A percentile compares a stretch with the other conserved stretches of the same genome.
These are phyloP conservation scores for Cucumis hystrix DNA, from an alignment of 306 rosid species.

Conservation along the genomic window DNA sequence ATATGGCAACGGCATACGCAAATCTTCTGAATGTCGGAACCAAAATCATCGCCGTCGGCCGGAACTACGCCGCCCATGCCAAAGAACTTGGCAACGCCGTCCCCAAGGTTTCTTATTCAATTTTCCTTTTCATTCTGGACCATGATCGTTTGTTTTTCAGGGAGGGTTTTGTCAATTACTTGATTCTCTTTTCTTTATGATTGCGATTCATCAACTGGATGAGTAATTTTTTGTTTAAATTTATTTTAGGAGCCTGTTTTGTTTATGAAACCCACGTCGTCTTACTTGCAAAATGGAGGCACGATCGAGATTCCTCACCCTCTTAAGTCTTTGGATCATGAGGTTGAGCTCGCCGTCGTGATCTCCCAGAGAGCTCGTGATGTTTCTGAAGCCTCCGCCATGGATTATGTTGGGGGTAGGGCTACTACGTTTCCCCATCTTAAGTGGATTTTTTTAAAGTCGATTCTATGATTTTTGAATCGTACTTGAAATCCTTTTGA, in stretches of 20 bases:
- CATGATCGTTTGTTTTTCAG: neutral
- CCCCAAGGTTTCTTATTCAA: slow-evolving; percentile 46
- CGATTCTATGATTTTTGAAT: neutral
- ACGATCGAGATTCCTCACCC: slow-evolving; percentile 78
- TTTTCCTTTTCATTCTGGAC: neutral
- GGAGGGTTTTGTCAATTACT: neutral
- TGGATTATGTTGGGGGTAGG: slow-evolving; percentile 79
- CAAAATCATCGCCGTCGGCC: slow-evolving; percentile 80
- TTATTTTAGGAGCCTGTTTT: slow-evolving; percentile 61
- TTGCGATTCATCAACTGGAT: neutral
- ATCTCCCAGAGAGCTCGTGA: slow-evolving; percentile 78
- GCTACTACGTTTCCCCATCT: neutral
- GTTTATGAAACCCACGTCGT: slow-evolving; percentile 87
- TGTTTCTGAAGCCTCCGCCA: slow-evolving; percentile 59
- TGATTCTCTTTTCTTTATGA: neutral
- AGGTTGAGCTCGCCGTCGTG: slow-evolving; percentile 93
- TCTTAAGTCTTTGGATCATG: slow-evolving; percentile 68
- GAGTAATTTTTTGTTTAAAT: neutral
- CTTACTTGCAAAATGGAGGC: slow-evolving; percentile 81
- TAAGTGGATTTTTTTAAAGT: neutral
- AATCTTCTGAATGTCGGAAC: slow-evolving; percentile 56
- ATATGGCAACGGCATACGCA: slow-evolving; percentile 46
- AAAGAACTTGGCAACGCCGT: slow-evolving; percentile 96
- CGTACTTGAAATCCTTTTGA: neutral
- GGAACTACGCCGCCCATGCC: slow-evolving; percentile 94